Conservation (phyloP, 164 flowering plant genomes). For the Nelumbo lutea region DNA sequence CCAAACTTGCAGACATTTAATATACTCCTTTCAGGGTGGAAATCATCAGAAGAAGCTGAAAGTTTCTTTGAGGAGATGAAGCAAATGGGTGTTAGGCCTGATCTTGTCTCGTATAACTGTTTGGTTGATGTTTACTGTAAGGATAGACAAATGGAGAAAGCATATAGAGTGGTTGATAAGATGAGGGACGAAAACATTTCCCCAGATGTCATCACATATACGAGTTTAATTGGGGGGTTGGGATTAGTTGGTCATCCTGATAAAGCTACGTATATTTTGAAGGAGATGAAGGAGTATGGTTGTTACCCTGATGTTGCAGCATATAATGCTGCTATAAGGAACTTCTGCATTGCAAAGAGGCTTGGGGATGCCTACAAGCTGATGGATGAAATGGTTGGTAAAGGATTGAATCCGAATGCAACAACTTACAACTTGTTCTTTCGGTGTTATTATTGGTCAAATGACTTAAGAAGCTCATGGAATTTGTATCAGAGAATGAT, state of each 20-base stretch:
- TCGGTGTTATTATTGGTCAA: conserved; percentile 60
- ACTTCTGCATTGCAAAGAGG: conserved; percentile 81
- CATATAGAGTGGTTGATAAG: conserved; percentile 44
- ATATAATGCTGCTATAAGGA: conserved; percentile 77
- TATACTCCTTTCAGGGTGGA: conserved; percentile 82
- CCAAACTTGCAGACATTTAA: conserved; percentile 79
- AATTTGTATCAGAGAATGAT: conserved; percentile 68
- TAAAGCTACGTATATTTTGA: conserved; percentile 68
- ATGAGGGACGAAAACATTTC: conserved; percentile 52
- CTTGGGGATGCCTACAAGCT: conserved; percentile 55
- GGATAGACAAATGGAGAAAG: conserved; percentile 61
- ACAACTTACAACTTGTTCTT: conserved; percentile 78
- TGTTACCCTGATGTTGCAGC: conserved; percentile 87
- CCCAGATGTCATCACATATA: conserved; percentile 74
- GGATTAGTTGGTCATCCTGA: conserved; percentile 91
- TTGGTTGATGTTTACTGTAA: conserved; percentile 86
- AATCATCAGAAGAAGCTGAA: conserved; percentile 76
- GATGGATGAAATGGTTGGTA: conserved; percentile 68
- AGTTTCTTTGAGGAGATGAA: conserved; percentile 69
- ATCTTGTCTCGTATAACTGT: conserved; percentile 77
- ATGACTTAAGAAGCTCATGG: conserved; percentile 65
- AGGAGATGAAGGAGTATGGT: conserved; percentile 83
- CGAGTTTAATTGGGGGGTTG: conserved; percentile 78
- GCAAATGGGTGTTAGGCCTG: conserved; percentile 66
- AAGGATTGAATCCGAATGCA: conserved; percentile 70